These are phyloP conservation scores for Zygotorulaspora danielsina DNA, from an alignment of 805 yeast genomes.

Conservation along the genomic window DNA sequence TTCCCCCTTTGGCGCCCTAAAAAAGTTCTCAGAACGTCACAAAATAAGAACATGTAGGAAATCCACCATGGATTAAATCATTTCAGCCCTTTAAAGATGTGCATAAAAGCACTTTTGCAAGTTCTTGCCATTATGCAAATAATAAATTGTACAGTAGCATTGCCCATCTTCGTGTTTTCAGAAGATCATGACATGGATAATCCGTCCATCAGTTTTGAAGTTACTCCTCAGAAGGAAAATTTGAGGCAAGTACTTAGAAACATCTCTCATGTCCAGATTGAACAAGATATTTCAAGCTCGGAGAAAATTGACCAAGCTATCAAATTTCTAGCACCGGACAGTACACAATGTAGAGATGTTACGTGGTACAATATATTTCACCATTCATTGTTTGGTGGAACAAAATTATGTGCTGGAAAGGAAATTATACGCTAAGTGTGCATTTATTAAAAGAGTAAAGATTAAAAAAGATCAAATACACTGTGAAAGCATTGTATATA, in stretches of 20 bases:
- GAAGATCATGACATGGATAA: too few relatives aligned
- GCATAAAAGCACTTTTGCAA: neutral
- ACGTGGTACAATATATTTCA: constrained; percentile 52
- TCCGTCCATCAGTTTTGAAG: too few relatives aligned
- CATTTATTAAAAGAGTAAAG: too few relatives aligned
- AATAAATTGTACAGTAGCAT: neutral
- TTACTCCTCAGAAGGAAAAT: neutral
- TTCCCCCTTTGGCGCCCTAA: neutral
- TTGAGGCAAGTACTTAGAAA: constrained; percentile 5
- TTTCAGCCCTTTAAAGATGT: neutral
- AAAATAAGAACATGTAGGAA: constrained; percentile 1
- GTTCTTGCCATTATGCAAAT: neutral
- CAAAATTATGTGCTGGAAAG: constrained; percentile 28
- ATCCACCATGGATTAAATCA: too few relatives aligned
- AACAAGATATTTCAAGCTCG: constrained; percentile 5
- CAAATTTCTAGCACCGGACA: neutral
- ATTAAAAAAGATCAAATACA: too few relatives aligned
- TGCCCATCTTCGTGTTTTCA: too few relatives aligned
- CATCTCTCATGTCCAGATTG: constrained; percentile 6
- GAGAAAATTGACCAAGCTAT: constrained; percentile 10
- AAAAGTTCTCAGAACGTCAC: constrained; percentile 1
- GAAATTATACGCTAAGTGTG: too few relatives aligned
- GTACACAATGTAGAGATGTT: constrained; percentile 42
- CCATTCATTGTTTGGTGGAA: constrained; percentile 48
- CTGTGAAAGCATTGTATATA: neutral